phyloP scores from a whole-genome alignment of 768 basidiomycete genomes.

The Amanita brunnescens region DNA sequence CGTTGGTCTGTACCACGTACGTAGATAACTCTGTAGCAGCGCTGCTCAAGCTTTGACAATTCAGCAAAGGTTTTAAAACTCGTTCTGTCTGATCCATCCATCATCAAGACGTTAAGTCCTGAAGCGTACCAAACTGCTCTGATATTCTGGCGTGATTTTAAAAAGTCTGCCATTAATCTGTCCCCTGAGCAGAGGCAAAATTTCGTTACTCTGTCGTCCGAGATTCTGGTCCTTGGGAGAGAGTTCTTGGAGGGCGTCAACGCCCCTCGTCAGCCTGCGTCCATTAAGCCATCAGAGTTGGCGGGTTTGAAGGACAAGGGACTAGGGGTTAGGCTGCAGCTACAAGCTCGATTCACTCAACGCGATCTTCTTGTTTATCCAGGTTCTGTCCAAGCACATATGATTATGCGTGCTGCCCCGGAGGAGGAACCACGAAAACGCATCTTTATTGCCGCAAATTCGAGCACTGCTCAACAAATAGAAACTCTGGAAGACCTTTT shows the following conservation, averaged over 20 bases:
- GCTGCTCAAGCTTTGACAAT: constrained; percentile 10
- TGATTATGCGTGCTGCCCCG: constrained; percentile 87
- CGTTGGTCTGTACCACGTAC: constrained; percentile 80
- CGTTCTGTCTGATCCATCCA: constrained; percentile 59
- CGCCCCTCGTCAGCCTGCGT: constrained; percentile 53
- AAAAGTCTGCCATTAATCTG: constrained; percentile 91
- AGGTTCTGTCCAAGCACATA: constrained; percentile 82
- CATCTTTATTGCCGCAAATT: constrained; percentile 77
- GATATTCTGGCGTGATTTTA: constrained; percentile 95
- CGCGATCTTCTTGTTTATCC: constrained; percentile 76
- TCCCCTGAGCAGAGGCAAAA: constrained; percentile 66
- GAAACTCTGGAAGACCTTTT: constrained; percentile 70
- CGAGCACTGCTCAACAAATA: constrained; percentile 67
- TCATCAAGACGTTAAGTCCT: constrained; percentile 55
- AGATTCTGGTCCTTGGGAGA: constrained; percentile 81
- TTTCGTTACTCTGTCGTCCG: constrained; percentile 86
- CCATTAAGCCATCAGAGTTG: constrained; percentile 62
- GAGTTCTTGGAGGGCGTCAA: constrained; percentile 69
- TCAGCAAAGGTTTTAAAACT: constrained; percentile 53
- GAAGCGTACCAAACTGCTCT: constrained; percentile 84
- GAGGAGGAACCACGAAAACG: constrained; percentile 73
- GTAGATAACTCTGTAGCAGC: constrained; percentile 21
- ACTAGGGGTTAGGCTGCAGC: constrained; percentile 63
- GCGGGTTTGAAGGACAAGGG: constrained; percentile 68
- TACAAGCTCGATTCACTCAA: constrained; percentile 70